Conservation (phyloP, 441 rosid genomes). For the Manihot esculenta region DNA sequence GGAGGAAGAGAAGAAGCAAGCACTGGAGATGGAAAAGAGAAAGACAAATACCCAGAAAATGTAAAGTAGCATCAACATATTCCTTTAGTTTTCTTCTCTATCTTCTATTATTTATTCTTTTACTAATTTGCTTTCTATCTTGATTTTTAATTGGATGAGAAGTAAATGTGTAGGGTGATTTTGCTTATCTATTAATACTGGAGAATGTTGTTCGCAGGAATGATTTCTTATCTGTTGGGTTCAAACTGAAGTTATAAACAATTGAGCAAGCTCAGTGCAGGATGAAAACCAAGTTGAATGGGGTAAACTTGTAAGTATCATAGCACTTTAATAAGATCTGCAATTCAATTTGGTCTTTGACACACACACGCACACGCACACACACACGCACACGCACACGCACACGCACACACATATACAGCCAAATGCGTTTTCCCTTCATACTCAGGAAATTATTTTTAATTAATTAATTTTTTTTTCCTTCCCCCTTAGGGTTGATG, state of each 20-base stretch:
- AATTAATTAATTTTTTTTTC: not conserved
- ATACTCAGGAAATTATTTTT: not conserved
- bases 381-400: no score
- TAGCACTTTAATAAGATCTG: not conserved
- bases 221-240: conserved; percentile 42
- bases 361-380: no score
- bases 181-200: not conserved
- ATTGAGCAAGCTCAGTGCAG: not conserved
- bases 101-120: no score
- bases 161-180: not conserved
- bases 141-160: not conserved
- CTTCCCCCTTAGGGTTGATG: not conserved
- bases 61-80: conserved; percentile 17
- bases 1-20: conserved; percentile 23
- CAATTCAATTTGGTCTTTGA: not conserved
- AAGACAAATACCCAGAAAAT: conserved; percentile 28
- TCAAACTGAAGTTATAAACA: conserved; percentile 44
- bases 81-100: not conserved
- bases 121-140: not conserved
- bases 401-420: no score
- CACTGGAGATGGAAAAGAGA: conserved; percentile 24
- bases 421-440: no score
- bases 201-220: conserved; percentile 34
- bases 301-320: not conserved
- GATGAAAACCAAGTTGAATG: not conserved